Evolutionary conservation across 192 early-diverging fungal genomes (phyloP), one percentile per base, ranked within the genome.

Genomic region (Ramicandelaber brevisporus): DNA sequence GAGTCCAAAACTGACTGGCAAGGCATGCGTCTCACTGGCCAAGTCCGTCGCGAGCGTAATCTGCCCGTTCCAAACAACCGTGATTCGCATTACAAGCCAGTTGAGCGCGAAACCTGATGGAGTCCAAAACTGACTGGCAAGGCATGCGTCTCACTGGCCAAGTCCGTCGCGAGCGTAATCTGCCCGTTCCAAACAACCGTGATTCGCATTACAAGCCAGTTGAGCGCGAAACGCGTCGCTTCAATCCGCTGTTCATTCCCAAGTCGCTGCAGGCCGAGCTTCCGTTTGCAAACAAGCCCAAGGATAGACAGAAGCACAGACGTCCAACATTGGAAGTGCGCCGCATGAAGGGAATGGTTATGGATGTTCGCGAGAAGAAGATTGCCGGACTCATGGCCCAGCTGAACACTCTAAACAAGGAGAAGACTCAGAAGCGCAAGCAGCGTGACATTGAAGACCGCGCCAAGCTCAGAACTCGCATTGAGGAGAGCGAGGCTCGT

Each of bases 141-240:
- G 78, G 78, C 20, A 71, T 85, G 71, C 58, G 78, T 15, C 50
- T 73, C 16, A 72, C 61, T 9, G 73, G 75, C 18, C 53, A 78
- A 43, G 48, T 88, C 18, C 65, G 89, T 14, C 54, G 65, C 7
- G 73, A 68, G 3, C 44, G 67, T 21, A 50, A 52, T 22, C 9
- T 82, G 29, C 39, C 50, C 0, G 60, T 73, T 38, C 78, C 75
- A 0, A 57, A 66, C 43, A 74, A 83, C 34, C 40, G 47, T 8
- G 85, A 95, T 40, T 98, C 93, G 28, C 47, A 58, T 12, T 98
- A 98, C 56, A 76, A 71, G 62, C 65, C 68, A n/a, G 65, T 85
- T 12, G 70, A 69, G 44, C 67, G 83, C 2, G 55, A 59, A 38
- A 60, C 43, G 10, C 61, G 82, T 36, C 61, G 67, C 24, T 88